phyloP scores from a whole-genome alignment of 208 protist genomes.

The Trypanosoma avium region DNA sequence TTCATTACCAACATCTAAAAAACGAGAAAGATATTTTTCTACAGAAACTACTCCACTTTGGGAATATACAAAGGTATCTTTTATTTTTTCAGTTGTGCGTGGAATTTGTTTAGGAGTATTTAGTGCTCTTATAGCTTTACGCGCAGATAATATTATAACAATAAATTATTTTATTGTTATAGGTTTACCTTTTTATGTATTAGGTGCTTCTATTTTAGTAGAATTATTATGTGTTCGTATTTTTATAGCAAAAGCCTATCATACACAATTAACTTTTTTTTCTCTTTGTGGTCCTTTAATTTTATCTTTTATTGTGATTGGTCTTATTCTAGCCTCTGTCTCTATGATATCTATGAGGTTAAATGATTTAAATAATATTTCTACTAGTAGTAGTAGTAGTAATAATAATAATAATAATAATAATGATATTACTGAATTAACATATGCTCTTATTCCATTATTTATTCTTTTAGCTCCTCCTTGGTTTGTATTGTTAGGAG shows the following conservation, averaged over 20 bases:
- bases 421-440: constrained; percentile 24
- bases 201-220: constrained; percentile 33
- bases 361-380: constrained; percentile 41
- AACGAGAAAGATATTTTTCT: constrained; percentile 15
- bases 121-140: constrained; percentile 61
- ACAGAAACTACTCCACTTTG: constrained; percentile 31
- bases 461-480: constrained; percentile 48
- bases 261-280: neutral
- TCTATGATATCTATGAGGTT: constrained; percentile 59
- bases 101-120: constrained; percentile 37
- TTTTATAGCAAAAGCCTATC: neutral
- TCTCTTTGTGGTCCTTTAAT: constrained; percentile 9
- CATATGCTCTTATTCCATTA: constrained; percentile 47
- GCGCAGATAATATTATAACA: constrained; percentile 62
- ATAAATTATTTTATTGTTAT: constrained; percentile 74
- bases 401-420: constrained; percentile 28
- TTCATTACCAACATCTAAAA: constrained; percentile 21
- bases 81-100: constrained; percentile 37
- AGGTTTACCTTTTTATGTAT: constrained; percentile 49
- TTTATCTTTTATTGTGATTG: constrained; percentile 29
- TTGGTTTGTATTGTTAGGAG: neutral
- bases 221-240: constrained; percentile 16
- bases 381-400: constrained; percentile 28
- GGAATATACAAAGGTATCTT: constrained; percentile 31
- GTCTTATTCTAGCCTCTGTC: constrained; percentile 39